Percentiles rank a stretch among this genome's conserved stretches.
Evolutionary conservation across 257 asterid species (phyloP).

Genomic region (Anisodus acutangulus): DNA sequence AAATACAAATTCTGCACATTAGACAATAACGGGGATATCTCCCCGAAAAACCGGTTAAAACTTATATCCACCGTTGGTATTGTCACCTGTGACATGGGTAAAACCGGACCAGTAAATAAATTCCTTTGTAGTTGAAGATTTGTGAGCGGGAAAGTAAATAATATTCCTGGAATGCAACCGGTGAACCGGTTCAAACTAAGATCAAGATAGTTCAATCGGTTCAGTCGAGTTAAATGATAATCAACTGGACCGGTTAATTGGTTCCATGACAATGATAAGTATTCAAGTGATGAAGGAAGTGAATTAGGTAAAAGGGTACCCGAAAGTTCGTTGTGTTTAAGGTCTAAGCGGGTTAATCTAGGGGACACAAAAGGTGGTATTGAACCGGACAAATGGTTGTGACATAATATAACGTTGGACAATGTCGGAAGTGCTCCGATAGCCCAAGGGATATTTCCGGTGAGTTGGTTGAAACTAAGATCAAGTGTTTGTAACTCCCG

Average conservation of each 20-base stretch:
- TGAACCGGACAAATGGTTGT: constrained; percentile 64
- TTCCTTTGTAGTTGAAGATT: constrained; percentile 82
- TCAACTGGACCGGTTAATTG: constrained; percentile 74
- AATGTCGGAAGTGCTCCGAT: constrained; percentile 54
- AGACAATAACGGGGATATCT: constrained; percentile 71
- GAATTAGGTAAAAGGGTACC: constrained; percentile 61
- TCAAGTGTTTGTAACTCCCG: constrained; percentile 62
- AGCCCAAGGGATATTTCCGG: constrained; percentile 61
- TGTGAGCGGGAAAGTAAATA: constrained; percentile 64
- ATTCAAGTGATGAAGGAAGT: constrained; percentile 70
- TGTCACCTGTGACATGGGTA: constrained; percentile 56
- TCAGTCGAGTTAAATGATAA: constrained; percentile 46
- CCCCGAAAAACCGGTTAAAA: constrained; percentile 75
- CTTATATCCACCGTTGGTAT: constrained; percentile 87
- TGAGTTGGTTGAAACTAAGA: constrained; percentile 76
- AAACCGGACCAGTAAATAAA: constrained; percentile 63
- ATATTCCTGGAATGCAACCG: constrained; percentile 63
- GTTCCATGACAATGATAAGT: constrained; percentile 80
- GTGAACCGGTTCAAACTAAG: constrained; percentile 79
- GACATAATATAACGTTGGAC: constrained; percentile 60
- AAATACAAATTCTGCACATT: constrained; percentile 77
- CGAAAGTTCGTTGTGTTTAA: constrained; percentile 74
- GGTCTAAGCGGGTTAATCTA: constrained; percentile 73
- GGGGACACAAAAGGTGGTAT: constrained; percentile 68
- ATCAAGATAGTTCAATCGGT: constrained; percentile 68